Evolutionary conservation across 2,329 filamentous ascomycete species (phyloP).

Genomic region (Aplosporella prunicola): DNA sequence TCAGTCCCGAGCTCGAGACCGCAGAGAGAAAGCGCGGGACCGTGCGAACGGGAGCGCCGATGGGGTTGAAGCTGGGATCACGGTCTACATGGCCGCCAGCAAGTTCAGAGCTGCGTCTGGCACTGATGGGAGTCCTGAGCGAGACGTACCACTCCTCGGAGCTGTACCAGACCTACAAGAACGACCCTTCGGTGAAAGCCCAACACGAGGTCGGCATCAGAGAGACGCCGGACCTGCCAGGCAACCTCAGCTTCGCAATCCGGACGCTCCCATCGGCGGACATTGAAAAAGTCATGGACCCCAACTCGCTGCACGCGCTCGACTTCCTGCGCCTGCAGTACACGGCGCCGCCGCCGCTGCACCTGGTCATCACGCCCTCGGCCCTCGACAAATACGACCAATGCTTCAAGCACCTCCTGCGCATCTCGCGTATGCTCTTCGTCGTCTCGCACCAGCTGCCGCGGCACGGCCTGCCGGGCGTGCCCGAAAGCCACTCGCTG

Average conservation of each 20-base stretch:
- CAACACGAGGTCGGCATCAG: neutral
- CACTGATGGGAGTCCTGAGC: constrained; percentile 72
- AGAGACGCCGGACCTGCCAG: constrained; percentile 25
- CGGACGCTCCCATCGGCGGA: constrained; percentile 70
- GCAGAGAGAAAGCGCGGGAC: constrained; percentile 64
- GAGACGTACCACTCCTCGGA: constrained; percentile 55
- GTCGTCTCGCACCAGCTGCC: constrained; percentile 45
- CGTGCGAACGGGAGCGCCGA: constrained; percentile 48
- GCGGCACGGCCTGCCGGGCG: constrained; percentile 6
- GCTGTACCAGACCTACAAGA: constrained; percentile 19
- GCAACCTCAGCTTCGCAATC: constrained; percentile 59
- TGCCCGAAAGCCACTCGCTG: constrained; percentile 37
- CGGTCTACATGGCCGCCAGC: constrained; percentile 86
- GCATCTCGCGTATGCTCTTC: constrained; percentile 68
- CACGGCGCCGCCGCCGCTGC: constrained; percentile 61
- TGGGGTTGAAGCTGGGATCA: constrained; percentile 75
- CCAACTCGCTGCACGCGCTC: constrained; percentile 74
- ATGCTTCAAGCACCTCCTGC: constrained; percentile 71
- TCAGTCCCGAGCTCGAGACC: constrained; percentile 71
- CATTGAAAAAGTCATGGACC: constrained; percentile 73
- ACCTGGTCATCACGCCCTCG: constrained; percentile 60
- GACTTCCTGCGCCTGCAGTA: constrained; percentile 88
- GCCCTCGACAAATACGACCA: constrained; percentile 73
- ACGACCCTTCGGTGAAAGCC: constrained; percentile 11
- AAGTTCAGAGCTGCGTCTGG: constrained; percentile 83